Conservation (phyloP, 1,284 basidiomycete species). For the Boletus sp. region DNA sequence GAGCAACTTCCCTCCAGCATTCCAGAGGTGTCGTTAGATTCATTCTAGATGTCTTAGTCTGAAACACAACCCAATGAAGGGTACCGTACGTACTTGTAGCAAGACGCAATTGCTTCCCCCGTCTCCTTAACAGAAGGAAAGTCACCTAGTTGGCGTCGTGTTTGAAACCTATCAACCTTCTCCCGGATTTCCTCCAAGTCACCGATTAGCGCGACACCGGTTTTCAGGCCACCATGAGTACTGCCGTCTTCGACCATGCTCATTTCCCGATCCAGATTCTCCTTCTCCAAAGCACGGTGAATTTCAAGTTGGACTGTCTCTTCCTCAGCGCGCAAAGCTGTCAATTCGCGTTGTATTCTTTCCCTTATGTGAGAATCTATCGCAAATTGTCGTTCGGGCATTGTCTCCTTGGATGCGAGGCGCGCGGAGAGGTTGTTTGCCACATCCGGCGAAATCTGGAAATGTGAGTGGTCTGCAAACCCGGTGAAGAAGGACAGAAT, state of each 20-base stretch:
- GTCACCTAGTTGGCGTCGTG: conserved; percentile 53
- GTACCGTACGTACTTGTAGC: conserved; percentile 58
- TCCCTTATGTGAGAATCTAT: conserved; percentile 67
- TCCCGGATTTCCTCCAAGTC: conserved; percentile 70
- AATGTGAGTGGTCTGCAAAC: conserved; percentile 3
- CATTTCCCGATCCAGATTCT: conserved; percentile 75
- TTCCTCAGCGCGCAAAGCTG: conserved; percentile 62
- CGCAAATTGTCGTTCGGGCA: conserved; percentile 65
- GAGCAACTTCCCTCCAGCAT: conserved; percentile 74
- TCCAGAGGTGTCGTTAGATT: conserved; percentile 63
- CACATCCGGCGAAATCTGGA: conserved; percentile 72
- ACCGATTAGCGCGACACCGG: conserved; percentile 59
- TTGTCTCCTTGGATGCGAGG: conserved; percentile 52
- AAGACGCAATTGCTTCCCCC: conserved; percentile 62
- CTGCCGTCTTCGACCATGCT: conserved; percentile 29
- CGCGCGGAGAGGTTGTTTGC: conserved; percentile 72
- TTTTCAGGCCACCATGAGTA: conserved; percentile 50
- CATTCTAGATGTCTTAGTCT: conserved; percentile 42
- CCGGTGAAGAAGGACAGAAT: conserved; percentile 16
- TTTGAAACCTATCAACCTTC: conserved; percentile 73
- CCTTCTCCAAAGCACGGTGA: conserved; percentile 70
- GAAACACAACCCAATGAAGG: background rate
- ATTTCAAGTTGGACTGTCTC: conserved; percentile 65
- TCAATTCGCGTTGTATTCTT: conserved; percentile 64
- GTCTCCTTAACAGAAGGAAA: conserved; percentile 57